Conservation (phyloP, 768 basidiomycete species). For the Boletus rufocinnamomeus region DNA sequence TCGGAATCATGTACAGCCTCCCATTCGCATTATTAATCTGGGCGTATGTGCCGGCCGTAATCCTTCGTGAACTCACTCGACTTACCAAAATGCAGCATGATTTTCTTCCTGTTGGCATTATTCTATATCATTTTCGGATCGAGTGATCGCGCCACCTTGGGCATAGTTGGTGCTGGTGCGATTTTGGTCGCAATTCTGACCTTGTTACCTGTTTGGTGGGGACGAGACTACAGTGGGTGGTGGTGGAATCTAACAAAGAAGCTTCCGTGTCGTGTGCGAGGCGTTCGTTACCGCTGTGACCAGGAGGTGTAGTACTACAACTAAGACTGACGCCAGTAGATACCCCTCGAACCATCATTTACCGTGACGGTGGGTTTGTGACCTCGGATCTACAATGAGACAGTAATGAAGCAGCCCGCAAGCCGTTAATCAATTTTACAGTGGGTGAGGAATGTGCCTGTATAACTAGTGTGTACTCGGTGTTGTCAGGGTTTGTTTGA, state of each 20-base stretch:
- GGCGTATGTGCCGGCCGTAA: not conserved
- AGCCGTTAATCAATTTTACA: too few species aligned
- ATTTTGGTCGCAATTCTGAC: not conserved
- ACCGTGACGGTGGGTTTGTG: not conserved
- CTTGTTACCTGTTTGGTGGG: not conserved
- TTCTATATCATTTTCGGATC: not conserved
- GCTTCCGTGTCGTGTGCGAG: not conserved
- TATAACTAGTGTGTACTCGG: too few species aligned
- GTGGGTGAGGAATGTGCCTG: too few species aligned
- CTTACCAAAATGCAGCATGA: not conserved
- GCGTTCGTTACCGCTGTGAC: not conserved
- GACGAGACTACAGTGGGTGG: not conserved
- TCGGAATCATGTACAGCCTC: not conserved
- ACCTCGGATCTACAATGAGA: slow-evolving; percentile 1
- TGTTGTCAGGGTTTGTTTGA: too few species aligned
- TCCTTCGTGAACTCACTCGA: not conserved
- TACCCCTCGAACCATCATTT: not conserved
- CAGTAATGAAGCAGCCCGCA: too few species aligned
- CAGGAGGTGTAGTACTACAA: not conserved
- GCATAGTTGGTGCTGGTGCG: not conserved
- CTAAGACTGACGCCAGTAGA: too few species aligned
- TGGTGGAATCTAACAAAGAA: not conserved
- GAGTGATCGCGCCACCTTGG: not conserved
- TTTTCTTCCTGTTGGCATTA: not conserved
- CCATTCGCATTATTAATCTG: not conserved